Conservation (phyloP, 2,329 filamentous ascomycete species). For the Aspergillus sp. region DNA sequence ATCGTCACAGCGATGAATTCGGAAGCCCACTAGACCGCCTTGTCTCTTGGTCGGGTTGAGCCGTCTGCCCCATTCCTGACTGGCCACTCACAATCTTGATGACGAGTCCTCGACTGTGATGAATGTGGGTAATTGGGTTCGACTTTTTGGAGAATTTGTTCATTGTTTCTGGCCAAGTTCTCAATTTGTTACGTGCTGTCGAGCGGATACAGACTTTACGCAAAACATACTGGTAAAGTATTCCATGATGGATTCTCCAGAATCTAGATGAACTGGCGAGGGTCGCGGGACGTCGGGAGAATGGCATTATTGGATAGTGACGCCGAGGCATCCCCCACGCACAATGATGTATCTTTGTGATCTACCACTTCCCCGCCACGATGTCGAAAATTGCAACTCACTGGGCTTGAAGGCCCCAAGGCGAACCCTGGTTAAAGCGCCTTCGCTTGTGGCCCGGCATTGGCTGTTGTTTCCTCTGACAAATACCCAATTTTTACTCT, state of each 20-base stretch:
- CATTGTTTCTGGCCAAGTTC: no score
- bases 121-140: neutral
- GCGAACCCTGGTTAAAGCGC: constrained; percentile 34
- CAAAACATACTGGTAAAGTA: no score
- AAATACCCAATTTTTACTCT: constrained; percentile 11
- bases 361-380: constrained; percentile 26
- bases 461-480: constrained; percentile 16
- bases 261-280: no score
- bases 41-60: constrained; percentile 3
- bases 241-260: no score
- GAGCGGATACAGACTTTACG: no score
- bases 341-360: neutral
- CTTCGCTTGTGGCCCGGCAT: constrained; percentile 31
- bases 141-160: neutral
- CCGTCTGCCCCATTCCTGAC: constrained; percentile 4
- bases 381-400: constrained; percentile 19
- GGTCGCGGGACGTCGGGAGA: no score
- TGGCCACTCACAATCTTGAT: neutral
- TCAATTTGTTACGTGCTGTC: no score
- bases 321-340: neutral
- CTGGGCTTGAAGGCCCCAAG: constrained; percentile 8
- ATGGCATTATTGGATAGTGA: neutral
- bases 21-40: neutral
- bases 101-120: neutral
- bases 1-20: neutral